phyloP scores from a whole-genome alignment of 2,329 filamentous ascomycete species.

The Ustulina deusta region DNA sequence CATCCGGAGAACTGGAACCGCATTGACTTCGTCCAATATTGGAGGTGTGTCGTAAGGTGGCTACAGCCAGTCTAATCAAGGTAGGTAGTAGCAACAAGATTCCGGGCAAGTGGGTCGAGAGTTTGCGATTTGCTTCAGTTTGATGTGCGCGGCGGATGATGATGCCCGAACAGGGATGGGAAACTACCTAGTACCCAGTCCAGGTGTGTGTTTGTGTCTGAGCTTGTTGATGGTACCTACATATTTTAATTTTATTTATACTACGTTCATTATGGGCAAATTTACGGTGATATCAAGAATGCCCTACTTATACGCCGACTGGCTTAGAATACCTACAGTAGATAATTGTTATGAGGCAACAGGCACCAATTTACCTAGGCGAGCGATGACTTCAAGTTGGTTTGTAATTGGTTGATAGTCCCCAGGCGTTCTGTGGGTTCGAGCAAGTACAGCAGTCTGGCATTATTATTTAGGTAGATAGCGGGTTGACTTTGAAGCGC shows the following conservation, averaged over 20 bases:
- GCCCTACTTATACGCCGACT: background rate
- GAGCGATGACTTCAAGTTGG: background rate
- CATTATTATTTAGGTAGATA: background rate
- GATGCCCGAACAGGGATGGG: constrained; percentile 21
- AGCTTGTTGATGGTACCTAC: background rate
- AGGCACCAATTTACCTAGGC: background rate
- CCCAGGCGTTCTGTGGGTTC: background rate
- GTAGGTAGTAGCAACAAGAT: constrained; percentile 11
- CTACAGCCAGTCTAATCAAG: background rate
- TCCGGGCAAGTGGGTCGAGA: constrained; percentile 27
- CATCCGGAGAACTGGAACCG: constrained; percentile 27
- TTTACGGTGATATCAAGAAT: background rate
- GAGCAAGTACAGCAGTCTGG: background rate
- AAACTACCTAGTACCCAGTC: background rate
- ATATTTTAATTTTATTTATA: background rate
- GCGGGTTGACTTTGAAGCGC: background rate
- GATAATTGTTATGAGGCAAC: background rate
- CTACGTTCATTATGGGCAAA: background rate
- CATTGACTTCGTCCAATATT: constrained; percentile 23
- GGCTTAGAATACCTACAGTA: background rate
- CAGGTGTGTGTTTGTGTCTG: background rate
- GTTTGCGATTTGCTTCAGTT: constrained; percentile 22
- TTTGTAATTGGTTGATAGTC: background rate
- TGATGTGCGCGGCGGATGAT: constrained; percentile 21
- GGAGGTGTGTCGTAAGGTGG: background rate